Percentiles rank a stretch among this genome's conserved stretches.
phyloP scores from a whole-genome alignment of 306 rosid species.

The Cicer yamashitae region DNA sequence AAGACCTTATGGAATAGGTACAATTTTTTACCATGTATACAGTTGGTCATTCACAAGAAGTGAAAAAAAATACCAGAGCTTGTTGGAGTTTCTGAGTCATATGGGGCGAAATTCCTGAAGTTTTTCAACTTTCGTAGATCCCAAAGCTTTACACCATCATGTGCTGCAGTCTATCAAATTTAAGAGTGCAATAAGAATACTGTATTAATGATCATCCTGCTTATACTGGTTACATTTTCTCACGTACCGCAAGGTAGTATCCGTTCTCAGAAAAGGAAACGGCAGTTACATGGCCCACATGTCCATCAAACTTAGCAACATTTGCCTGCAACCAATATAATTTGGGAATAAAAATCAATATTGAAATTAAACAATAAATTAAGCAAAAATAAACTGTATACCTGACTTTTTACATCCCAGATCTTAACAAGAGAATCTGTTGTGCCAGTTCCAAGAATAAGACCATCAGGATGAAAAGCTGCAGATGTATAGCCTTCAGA shows the following conservation, averaged over 20 bases:
- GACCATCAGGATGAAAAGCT: constrained; percentile 99
- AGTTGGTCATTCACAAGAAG: background rate
- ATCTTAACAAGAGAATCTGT: constrained; percentile 84
- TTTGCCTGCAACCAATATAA: constrained; percentile 65
- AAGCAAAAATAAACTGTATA: constrained; percentile 38
- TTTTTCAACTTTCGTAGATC: constrained; percentile 93
- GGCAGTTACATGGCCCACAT: constrained; percentile 84
- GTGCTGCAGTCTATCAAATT: constrained; percentile 86
- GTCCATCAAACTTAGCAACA: constrained; percentile 95
- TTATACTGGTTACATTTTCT: constrained; percentile 1
- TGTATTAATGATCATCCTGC: constrained; percentile 1
- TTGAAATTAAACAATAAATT: constrained; percentile 6
- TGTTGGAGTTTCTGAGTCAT: constrained; percentile 83
- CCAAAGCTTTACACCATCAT: constrained; percentile 96
- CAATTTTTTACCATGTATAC: background rate
- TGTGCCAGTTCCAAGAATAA: constrained; percentile 99
- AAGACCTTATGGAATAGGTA: constrained; percentile 1
- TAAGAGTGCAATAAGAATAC: constrained; percentile 40
- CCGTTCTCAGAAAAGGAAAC: constrained; percentile 98
- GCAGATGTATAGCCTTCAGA: constrained; percentile 92
- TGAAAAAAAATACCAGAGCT: constrained; percentile 67
- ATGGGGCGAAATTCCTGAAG: constrained; percentile 81
- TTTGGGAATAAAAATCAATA: background rate
- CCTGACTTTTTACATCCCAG: constrained; percentile 99
- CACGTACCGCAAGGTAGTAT: constrained; percentile 95